Percentiles rank a stretch among this genome's conserved stretches.
Evolutionary conservation across 805 yeast genomes (phyloP).

Genomic region (Saccharomycopsis fodiens): DNA sequence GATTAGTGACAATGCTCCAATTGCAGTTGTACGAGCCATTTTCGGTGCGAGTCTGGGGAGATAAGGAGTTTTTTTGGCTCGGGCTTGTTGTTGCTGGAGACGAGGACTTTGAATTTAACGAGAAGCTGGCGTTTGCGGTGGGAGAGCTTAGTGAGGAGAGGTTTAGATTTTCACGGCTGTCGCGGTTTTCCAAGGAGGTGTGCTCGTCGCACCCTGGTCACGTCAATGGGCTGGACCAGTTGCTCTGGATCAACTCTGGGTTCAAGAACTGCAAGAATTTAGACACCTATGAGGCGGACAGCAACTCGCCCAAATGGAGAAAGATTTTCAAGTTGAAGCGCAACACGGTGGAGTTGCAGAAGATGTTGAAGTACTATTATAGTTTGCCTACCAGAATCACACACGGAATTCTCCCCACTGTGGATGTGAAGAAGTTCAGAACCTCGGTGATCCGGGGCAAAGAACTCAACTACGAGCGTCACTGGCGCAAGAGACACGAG

Average conservation of each 20-base stretch:
- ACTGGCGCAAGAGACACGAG: constrained; percentile 31
- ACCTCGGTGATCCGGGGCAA: constrained; percentile 18
- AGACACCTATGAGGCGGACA: constrained; percentile 30
- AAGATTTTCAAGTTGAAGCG: constrained; percentile 22
- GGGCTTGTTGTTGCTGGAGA: constrained; percentile 49
- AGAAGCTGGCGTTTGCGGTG: constrained; percentile 45
- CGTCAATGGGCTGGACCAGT: constrained; percentile 25
- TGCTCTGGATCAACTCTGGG: constrained; percentile 68
- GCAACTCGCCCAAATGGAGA: constrained; percentile 26
- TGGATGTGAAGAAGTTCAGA: constrained; percentile 23
- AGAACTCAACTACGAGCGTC: constrained; percentile 20
- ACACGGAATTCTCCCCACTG: constrained; percentile 36
- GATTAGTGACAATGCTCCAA: constrained; percentile 36
- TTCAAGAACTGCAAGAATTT: constrained; percentile 47
- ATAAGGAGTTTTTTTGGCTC: constrained; percentile 61
- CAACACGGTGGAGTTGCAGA: constrained; percentile 1
- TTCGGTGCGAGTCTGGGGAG: constrained; percentile 52
- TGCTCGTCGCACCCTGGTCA: constrained; percentile 62
- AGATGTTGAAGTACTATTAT: constrained; percentile 18
- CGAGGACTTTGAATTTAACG: constrained; percentile 43
- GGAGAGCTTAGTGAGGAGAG: constrained; percentile 28
- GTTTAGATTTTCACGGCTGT: constrained; percentile 1
- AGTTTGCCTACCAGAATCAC: constrained; percentile 27
- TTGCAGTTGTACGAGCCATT: constrained; percentile 34
- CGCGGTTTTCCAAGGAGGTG: constrained; percentile 29